These are phyloP conservation scores for Paecilomyces sp. DNA, from an alignment of 2,329 filamentous ascomycete genomes.

Conservation along the genomic window DNA sequence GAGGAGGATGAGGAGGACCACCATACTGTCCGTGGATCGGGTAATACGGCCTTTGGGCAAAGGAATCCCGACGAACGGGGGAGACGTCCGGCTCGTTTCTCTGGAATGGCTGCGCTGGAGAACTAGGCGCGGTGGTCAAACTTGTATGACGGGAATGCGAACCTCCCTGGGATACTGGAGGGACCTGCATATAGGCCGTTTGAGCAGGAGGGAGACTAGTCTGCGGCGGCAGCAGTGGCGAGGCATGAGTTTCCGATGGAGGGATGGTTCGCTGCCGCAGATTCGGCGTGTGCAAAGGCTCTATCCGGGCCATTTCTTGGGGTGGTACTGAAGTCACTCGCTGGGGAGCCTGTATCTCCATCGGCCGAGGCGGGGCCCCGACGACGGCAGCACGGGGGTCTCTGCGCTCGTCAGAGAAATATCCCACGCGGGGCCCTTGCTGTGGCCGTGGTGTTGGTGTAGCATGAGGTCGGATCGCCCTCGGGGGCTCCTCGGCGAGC, in stretches of 20 bases:
- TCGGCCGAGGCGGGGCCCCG: constrained; percentile 16
- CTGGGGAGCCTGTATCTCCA: constrained; percentile 22
- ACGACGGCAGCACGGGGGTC: constrained; percentile 17
- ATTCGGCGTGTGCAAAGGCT: constrained; percentile 19
- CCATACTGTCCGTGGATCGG: constrained; percentile 17
- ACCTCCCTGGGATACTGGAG: constrained; percentile 11
- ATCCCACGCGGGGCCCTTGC: constrained; percentile 37
- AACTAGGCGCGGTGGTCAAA: constrained; percentile 26
- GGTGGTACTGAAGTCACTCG: constrained; percentile 20
- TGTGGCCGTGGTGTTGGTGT: constrained; percentile 22
- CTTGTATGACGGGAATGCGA: constrained; percentile 31
- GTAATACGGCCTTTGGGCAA: constrained; percentile 27
- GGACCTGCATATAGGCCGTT: constrained; percentile 21
- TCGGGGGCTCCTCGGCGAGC: constrained; percentile 24
- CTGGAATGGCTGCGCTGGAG: constrained; percentile 21
- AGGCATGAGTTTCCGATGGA: constrained; percentile 13
- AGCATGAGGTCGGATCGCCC: constrained; percentile 23
- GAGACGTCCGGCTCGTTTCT: constrained; percentile 26
- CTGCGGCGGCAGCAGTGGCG: constrained; percentile 14
- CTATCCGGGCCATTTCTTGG: constrained; percentile 27
- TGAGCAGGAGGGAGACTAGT: constrained; percentile 11
- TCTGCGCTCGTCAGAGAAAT: constrained; percentile 36
- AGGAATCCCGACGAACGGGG: constrained; percentile 28
- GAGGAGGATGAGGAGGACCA: constrained; percentile 20
- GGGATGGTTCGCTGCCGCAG: constrained; percentile 9